Evolutionary conservation across 1,139 yeast genomes (phyloP), one percentile per base, ranked within the genome.

Genomic region (Hansenula sp.): DNA sequence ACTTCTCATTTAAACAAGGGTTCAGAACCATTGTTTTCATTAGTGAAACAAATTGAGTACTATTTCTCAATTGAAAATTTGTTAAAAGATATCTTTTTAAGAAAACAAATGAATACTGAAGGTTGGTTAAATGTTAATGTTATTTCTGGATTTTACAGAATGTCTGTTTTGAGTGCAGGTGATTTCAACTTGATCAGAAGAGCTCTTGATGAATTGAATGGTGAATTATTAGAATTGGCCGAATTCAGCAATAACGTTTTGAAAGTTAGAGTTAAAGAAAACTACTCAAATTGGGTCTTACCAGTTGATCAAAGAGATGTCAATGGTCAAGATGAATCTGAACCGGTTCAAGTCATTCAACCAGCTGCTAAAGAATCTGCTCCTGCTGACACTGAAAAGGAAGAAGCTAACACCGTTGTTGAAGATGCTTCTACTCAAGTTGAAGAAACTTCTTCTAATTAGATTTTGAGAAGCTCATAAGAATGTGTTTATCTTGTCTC

Each of bases 21-120:
- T 31, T 43, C 37, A 11, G 58, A 52, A 20, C 52, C 55, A 19
- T 32, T 52, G 27, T 42, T 44, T 26, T 46, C 53, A 7, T 40
- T 56, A 29, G 45, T 50, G 22, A 76, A 75, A 52, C 97, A 89
- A 69, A 69, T 89, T 44, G 92, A 87, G 59, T 92, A 90, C 68
- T 92, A 92, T 64, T 84, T 92, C 64, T 82, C 94, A 22, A 73
- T 82, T 42, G 96, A 89, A 55, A 92, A 92, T 65, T 73, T 92
- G 62, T 73, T 86, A 53, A 84, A 86, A 65, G 96, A 88, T 62
- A 68, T 84, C 44, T 87, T 65, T 60, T 69, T 88, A 59, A 77
- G 96, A 61, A 77, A 78, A 53, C 86, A 82, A 56, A 87, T 88
- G 95, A 80, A 82, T 63, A 65, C 70, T 37, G 71, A 78, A 45